These are phyloP conservation scores for Bonia amplexicaulis DNA, from an alignment of 176 grass and related monocot genomes.

Conservation along the genomic window DNA sequence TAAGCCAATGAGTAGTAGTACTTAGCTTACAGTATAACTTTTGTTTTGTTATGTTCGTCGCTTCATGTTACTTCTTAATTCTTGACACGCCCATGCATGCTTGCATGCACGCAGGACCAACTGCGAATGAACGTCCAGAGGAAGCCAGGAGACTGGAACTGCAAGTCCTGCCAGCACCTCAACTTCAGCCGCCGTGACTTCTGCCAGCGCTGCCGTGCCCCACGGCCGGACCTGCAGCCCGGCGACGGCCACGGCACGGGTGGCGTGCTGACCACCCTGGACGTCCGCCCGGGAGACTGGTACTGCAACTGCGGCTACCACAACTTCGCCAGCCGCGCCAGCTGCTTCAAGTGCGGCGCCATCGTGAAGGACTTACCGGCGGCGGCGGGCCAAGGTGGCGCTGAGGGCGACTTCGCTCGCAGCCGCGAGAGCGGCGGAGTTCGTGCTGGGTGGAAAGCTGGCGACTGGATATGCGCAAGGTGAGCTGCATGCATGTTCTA, in stretches of 20 bases:
- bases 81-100: conserved; percentile 15
- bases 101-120: conserved; percentile 15
- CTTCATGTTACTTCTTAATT: background rate
- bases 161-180: conserved; percentile 71
- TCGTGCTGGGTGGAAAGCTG: conserved; percentile 61
- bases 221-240: conserved; percentile 36
- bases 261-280: conserved; percentile 47
- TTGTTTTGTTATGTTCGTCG: background rate
- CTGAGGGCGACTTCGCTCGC: too few species aligned
- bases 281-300: conserved; percentile 82
- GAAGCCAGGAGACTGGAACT: conserved; percentile 98
- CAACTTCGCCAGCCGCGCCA: conserved; percentile 88
- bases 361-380: conserved; percentile 46
- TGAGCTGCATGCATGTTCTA: too few species aligned
- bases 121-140: conserved; percentile 62
- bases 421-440: conserved; percentile 20
- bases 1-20: background rate
- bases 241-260: conserved; percentile 20
- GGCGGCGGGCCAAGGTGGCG: conserved; percentile 28
- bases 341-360: conserved; percentile 77
- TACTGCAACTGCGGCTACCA: conserved; percentile 92
- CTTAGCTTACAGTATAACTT: conserved; percentile 11
- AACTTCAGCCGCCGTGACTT: conserved; percentile 91
- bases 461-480: conserved; percentile 95
- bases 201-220: conserved; percentile 73